Conservation (phyloP, 2,329 filamentous ascomycete species). For the Penicillium sp. region DNA sequence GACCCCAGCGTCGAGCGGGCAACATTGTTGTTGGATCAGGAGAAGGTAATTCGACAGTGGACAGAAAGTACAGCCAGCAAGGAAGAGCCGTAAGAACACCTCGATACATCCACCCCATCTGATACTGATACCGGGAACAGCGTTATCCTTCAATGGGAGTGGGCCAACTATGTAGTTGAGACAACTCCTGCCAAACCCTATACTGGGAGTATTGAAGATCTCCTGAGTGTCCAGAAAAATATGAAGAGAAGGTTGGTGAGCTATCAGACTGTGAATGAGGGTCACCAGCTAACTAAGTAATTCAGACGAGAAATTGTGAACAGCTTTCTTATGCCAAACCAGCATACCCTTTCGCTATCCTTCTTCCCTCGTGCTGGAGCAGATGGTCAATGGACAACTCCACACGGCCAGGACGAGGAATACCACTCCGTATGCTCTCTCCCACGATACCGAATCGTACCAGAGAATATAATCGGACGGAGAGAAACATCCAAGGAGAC, state of each 20-base stretch:
- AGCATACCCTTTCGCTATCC: conserved; percentile 8
- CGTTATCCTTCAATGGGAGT: conserved; percentile 15
- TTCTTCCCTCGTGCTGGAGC: conserved; percentile 9
- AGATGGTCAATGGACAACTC: conserved; percentile 8
- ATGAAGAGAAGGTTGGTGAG: conserved; percentile 17
- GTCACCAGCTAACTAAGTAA: neutral
- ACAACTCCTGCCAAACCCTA: conserved; percentile 19
- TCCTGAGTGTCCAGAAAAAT: conserved; percentile 15
- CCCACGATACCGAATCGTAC: conserved; percentile 4
- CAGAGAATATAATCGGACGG: neutral
- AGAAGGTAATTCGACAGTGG: conserved; percentile 7
- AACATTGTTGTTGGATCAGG: conserved; percentile 12
- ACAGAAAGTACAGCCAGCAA: neutral
- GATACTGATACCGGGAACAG: neutral
- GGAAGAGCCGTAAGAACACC: neutral
- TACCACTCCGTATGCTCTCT: neutral
- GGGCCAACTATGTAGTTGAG: conserved; percentile 15
- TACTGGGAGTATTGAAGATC: conserved; percentile 6
- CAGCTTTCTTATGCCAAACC: conserved; percentile 3
- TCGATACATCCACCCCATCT: neutral
- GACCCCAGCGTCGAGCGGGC: conserved; percentile 6
- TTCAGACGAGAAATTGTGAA: conserved; percentile 10
- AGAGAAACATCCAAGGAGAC: neutral
- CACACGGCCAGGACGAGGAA: neutral
- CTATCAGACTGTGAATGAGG: neutral